Evolutionary conservation across 1,139 yeast genomes (phyloP), one percentile per base, ranked within the genome.

Genomic region (Sugiyamaella castrensis): DNA sequence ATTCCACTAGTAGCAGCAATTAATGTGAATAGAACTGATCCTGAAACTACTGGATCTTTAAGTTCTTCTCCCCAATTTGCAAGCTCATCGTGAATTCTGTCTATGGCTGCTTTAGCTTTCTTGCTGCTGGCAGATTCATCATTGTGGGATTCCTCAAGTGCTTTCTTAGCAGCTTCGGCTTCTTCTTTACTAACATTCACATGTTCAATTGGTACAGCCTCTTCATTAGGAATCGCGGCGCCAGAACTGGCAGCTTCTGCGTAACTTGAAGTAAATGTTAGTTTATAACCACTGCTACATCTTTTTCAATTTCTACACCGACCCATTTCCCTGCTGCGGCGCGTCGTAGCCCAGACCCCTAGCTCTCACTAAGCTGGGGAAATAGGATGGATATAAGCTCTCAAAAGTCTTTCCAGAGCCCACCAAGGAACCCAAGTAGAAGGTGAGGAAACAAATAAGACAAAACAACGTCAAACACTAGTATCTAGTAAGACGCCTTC

Each of bases 1-100:
- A 62, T 53, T 24, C 65, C 65, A 7, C 66, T 67, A 8, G 62
- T 46, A 24, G 62, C 63, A 9, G 64, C 61, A 26, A 59, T 53
- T 12, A 60, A 54, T 5, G 67, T 57, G 45, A 61, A 59, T 37
- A 60, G 47, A n/a, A 62, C 55, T 33, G 66, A 60, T 39, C 63
- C 55, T 33, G 63, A 57, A 12, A 60, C 56, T 10, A 63, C 66
- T 2, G 67, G 66, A 51, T 63, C 67, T 42, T 57, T 56, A 16
- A 63, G 52, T 50, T 61, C 63, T 47, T 59, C 62, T 31, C 52
- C 54, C 24, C 55, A 53, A 26, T 48, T 55, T 38, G 48, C 43
- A 33, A 51, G 41, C 37, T 48, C 54, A 19, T 50, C 50, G 42
- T 51, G 52, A 30, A 52, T 55, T 2, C 50, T 43, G 38, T 45